These are phyloP conservation scores for Ilyonectria robusta DNA, from an alignment of 2,329 filamentous ascomycete species.

Conservation along the genomic window DNA sequence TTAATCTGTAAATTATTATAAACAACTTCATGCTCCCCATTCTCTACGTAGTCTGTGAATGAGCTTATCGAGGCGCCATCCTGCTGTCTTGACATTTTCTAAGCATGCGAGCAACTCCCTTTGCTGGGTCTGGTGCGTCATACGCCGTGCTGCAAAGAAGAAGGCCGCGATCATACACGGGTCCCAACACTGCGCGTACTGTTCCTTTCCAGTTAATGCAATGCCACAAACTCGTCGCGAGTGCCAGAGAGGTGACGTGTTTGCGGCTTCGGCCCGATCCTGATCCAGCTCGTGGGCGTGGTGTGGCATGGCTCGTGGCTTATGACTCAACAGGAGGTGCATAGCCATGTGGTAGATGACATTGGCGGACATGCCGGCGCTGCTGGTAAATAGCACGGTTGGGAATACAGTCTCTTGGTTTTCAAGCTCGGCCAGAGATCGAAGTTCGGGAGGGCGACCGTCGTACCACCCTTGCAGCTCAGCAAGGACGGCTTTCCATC, in stretches of 20 bases:
- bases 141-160: neutral
- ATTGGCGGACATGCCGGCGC: neutral
- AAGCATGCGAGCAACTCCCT: neutral
- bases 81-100: neutral
- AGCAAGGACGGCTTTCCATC: neutral
- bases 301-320: neutral
- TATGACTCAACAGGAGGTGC: neutral
- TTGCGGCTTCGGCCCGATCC: neutral
- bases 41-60: neutral
- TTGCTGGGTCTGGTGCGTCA: neutral
- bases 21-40: neutral
- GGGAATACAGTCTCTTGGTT: neutral
- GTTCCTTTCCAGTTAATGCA: neutral
- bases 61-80: neutral
- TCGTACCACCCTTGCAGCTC: neutral
- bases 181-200: conserved; percentile 15
- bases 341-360: neutral
- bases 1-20: neutral
- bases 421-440: neutral
- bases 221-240: conserved; percentile 2
- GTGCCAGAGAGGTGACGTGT: neutral
- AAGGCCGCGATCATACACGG: conserved; percentile 22
- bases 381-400: neutral
- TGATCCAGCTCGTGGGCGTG: neutral
- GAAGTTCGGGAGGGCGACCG: neutral